Evolutionary conservation across 495 filamentous ascomycete genomes (phyloP).

Genomic region (Polyplosphaeria fusca): DNA sequence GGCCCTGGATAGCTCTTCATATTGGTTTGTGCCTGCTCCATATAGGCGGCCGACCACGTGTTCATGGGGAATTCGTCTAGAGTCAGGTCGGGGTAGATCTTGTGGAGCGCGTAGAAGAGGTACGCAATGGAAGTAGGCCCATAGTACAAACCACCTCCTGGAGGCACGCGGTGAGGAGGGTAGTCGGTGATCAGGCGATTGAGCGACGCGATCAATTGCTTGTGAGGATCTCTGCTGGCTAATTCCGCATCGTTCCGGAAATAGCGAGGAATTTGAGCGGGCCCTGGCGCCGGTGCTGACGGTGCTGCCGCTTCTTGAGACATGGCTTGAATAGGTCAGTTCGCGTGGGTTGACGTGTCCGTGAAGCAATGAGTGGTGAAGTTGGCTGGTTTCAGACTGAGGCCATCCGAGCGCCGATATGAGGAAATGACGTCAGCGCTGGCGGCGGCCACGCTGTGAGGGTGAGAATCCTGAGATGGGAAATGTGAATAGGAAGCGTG

Average conservation of each 20-base stretch:
- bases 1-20: conserved; percentile 47
- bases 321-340: neutral
- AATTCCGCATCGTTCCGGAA: conserved; percentile 35
- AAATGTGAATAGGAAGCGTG: too few species aligned
- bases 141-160: conserved; percentile 52
- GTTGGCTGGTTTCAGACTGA: neutral
- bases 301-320: conserved; percentile 15
- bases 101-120: conserved; percentile 54
- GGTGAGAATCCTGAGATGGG: too few species aligned
- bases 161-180: conserved; percentile 39
- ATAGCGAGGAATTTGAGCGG: conserved; percentile 30
- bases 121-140: conserved; percentile 60
- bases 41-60: conserved; percentile 48
- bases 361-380: too few species aligned
- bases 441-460: too few species aligned
- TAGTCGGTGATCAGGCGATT: conserved; percentile 41
- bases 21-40: conserved; percentile 44
- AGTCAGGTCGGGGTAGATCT: conserved; percentile 46
- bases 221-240: conserved; percentile 37
- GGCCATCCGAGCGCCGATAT: neutral
- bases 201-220: conserved; percentile 45
- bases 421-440: neutral
- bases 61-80: conserved; percentile 46
- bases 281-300: neutral
- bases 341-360: too few species aligned